phyloP scores from a whole-genome alignment of 2,329 filamentous ascomycete species.

The Penicillium sp. region DNA sequence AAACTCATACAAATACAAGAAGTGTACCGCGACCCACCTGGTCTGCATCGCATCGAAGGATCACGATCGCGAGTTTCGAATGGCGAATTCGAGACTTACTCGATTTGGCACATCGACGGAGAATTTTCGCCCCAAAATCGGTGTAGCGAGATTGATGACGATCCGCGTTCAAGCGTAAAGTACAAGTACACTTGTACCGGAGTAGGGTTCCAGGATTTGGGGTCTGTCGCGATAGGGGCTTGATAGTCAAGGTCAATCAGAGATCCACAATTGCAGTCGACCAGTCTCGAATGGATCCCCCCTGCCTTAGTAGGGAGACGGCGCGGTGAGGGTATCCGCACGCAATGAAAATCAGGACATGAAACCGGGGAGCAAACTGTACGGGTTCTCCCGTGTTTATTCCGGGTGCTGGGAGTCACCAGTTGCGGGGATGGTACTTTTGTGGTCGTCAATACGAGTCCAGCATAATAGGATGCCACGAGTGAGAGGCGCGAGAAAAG shows the following conservation, averaged over 20 bases:
- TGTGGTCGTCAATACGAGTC: background rate
- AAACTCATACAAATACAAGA: too few relatives aligned
- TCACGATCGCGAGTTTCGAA: background rate
- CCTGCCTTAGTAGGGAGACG: slow-evolving; percentile 18
- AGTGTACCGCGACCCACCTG: background rate
- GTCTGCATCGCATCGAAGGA: background rate
- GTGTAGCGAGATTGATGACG: background rate
- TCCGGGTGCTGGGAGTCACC: background rate
- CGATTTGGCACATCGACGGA: background rate
- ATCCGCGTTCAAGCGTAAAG: background rate
- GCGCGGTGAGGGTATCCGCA: slow-evolving; percentile 2
- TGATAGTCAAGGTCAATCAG: background rate
- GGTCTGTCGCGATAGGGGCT: background rate
- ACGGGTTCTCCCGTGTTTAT: slow-evolving; percentile 1
- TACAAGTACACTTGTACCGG: background rate
- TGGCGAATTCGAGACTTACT: background rate
- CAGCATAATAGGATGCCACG: background rate
- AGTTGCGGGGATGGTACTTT: background rate
- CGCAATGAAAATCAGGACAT: slow-evolving; percentile 7
- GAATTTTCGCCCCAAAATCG: slow-evolving; percentile 5
- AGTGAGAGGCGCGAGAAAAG: background rate
- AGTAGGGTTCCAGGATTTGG: background rate
- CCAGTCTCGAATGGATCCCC: slow-evolving; percentile 13
- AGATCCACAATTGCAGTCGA: slow-evolving; percentile 2
- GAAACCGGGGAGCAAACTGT: slow-evolving; percentile 14